Conservation (phyloP, 2,329 filamentous ascomycete genomes). For the Verticillium zaregamsianum region DNA sequence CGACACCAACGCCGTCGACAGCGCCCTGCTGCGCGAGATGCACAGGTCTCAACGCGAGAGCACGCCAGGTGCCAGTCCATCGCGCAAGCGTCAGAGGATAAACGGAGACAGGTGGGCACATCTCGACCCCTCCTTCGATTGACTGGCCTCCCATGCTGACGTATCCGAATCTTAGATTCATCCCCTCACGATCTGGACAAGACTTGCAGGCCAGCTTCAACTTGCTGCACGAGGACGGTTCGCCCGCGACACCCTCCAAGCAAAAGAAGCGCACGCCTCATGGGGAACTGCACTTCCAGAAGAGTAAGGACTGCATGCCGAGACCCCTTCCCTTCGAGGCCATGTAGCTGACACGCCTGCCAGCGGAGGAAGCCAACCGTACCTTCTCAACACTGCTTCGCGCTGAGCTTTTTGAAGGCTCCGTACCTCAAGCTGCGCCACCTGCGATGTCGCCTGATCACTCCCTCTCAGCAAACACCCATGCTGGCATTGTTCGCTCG, state of each 20-base stretch:
- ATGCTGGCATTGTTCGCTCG: constrained; percentile 51
- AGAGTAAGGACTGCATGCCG: constrained; percentile 56
- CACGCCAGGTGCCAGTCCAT: constrained; percentile 49
- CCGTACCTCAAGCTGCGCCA: constrained; percentile 76
- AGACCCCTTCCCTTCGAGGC: not conserved
- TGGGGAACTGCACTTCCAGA: constrained; percentile 90
- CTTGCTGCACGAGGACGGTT: constrained; percentile 86
- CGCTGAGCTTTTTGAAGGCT: constrained; percentile 86
- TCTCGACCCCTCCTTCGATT: constrained; percentile 8
- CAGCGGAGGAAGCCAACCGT: constrained; percentile 88
- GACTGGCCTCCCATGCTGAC: not conserved
- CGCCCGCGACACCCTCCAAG: constrained; percentile 84
- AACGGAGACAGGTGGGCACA: constrained; percentile 55
- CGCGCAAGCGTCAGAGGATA: constrained; percentile 55
- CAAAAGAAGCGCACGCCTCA: constrained; percentile 81
- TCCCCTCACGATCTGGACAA: constrained; percentile 88
- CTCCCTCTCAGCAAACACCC: constrained; percentile 41
- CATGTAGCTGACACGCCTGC: constrained; percentile 3
- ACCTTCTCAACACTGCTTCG: constrained; percentile 86
- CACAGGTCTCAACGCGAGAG: constrained; percentile 46
- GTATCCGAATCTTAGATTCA: constrained; percentile 61
- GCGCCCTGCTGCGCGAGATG: constrained; percentile 47
- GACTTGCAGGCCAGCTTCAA: constrained; percentile 92
- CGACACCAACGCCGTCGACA: constrained; percentile 46
- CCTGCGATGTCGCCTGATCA: constrained; percentile 59